Evolutionary conservation across 352 stramenopile species (phyloP).

Genomic region (Pythium grandisporangium): DNA sequence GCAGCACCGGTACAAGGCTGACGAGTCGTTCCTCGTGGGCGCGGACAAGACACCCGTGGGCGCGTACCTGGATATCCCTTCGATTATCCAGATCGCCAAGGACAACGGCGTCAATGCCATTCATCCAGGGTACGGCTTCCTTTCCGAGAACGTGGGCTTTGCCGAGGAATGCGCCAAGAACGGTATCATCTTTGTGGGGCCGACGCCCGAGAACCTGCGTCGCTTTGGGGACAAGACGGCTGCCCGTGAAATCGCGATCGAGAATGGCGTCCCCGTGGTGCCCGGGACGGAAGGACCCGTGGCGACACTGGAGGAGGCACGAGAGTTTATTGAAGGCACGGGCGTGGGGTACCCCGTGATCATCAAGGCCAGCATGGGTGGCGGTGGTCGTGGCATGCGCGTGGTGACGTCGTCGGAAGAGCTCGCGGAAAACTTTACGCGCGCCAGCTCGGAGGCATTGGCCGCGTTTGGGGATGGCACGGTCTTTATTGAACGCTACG

Average conservation of each 20-base stretch:
- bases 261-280: slow-evolving; percentile 84
- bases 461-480: slow-evolving; percentile 92
- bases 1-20: slow-evolving; percentile 96
- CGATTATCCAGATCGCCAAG: slow-evolving; percentile 90
- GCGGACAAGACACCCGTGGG: slow-evolving; percentile 88
- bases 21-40: slow-evolving; percentile 93
- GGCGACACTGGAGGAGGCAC: slow-evolving; percentile 79
- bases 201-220: slow-evolving; percentile 88
- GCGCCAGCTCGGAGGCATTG: slow-evolving; percentile 78
- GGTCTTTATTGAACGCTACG: slow-evolving; percentile 96
- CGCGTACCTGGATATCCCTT: slow-evolving; percentile 94
- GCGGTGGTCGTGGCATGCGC: slow-evolving; percentile 96
- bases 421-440: slow-evolving; percentile 83
- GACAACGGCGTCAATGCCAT: slow-evolving; percentile 92
- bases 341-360: slow-evolving; percentile 94
- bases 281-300: slow-evolving; percentile 88
- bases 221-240: slow-evolving; percentile 88
- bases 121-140: slow-evolving; percentile 97
- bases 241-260: slow-evolving; percentile 83
- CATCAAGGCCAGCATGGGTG: slow-evolving; percentile 97
- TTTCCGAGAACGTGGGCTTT: slow-evolving; percentile 95
- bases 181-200: slow-evolving; percentile 94
- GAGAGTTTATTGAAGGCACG: slow-evolving; percentile 86
- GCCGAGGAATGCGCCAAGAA: slow-evolving; percentile 86
- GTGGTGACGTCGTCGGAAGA: slow-evolving; percentile 80